Percentiles rank a stretch among this genome's conserved stretches.
phyloP scores from a whole-genome alignment of 768 basidiomycete genomes.

The Hirschioporus abietinus region DNA sequence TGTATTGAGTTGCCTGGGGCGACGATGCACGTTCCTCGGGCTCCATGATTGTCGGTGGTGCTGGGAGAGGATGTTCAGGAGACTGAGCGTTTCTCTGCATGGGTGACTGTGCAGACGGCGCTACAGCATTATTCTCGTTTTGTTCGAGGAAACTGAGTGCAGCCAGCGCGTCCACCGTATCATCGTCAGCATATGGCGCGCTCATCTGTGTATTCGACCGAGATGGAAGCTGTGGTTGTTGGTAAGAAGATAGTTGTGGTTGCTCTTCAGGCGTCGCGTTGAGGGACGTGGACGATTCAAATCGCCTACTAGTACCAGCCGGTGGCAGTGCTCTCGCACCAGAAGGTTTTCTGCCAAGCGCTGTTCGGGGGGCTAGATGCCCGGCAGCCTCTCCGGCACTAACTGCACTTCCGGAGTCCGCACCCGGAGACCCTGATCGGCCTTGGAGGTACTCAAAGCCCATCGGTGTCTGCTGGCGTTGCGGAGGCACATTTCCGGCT shows the following conservation, averaged over 20 bases:
- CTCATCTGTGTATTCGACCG: slow-evolving; percentile 5
- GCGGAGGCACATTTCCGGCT: slow-evolving; percentile 5
- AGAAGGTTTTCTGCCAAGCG: slow-evolving; percentile 65
- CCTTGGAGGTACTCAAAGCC: slow-evolving; percentile 7
- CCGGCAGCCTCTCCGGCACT: slow-evolving; percentile 5
- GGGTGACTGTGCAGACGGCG: slow-evolving; percentile 15
- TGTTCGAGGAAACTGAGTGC: slow-evolving; percentile 71
- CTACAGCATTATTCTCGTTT: slow-evolving; percentile 28
- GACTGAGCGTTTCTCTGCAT: slow-evolving; percentile 23
- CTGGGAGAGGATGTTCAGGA: slow-evolving; percentile 26
- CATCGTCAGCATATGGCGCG: slow-evolving; percentile 27
- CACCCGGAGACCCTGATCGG: neutral
- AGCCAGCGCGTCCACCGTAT: slow-evolving; percentile 65
- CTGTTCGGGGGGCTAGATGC: slow-evolving; percentile 12
- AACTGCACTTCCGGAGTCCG: neutral
- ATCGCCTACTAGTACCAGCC: slow-evolving; percentile 14
- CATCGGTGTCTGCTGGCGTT: slow-evolving; percentile 10
- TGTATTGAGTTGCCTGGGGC: slow-evolving; percentile 40
- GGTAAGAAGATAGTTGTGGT: slow-evolving; percentile 1
- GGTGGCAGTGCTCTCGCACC: slow-evolving; percentile 74
- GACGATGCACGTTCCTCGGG: slow-evolving; percentile 26
- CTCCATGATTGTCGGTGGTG: slow-evolving; percentile 25
- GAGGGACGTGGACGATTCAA: slow-evolving; percentile 2
- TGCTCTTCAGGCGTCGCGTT: slow-evolving; percentile 3
- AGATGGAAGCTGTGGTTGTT: slow-evolving; percentile 3